Conservation (phyloP, 129 eudicot species). For the Escallonia herrerae region DNA sequence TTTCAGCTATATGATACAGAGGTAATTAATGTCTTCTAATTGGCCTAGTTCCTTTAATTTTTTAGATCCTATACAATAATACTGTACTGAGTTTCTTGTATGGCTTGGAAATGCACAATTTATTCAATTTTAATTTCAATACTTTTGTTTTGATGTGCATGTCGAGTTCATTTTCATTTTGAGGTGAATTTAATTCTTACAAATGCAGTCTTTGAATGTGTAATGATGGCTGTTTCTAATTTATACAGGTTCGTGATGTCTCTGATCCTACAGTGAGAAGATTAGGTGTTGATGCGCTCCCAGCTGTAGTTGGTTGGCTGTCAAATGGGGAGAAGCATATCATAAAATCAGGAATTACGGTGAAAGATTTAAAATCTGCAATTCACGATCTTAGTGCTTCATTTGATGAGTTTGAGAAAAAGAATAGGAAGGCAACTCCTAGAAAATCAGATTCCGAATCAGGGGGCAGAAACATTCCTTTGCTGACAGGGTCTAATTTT, state of each 20-base stretch:
- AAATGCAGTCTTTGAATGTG: not conserved
- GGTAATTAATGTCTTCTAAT: slow-evolving; percentile 30
- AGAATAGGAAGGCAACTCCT: slow-evolving; percentile 56
- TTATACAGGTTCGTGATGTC: slow-evolving; percentile 58
- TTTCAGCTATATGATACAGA: slow-evolving; percentile 68
- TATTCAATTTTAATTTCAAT: no score
- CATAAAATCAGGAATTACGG: slow-evolving; percentile 65
- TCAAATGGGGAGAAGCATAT: slow-evolving; percentile 76
- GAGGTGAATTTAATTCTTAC: not conserved
- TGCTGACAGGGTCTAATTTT: slow-evolving; percentile 56
- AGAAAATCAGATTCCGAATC: slow-evolving; percentile 35
- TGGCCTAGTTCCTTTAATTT: not conserved
- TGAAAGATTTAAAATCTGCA: slow-evolving; percentile 74
- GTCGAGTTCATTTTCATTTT: not conserved
- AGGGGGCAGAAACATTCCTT: slow-evolving; percentile 29
- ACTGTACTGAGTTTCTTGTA: no score
- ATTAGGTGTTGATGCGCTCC: slow-evolving; percentile 68
- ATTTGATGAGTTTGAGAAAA: slow-evolving; percentile 68
- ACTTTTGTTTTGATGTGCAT: no score
- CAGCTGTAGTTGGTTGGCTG: slow-evolving; percentile 92
- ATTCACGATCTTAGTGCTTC: slow-evolving; percentile 54
- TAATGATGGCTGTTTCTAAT: not conserved
- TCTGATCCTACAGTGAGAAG: slow-evolving; percentile 51
- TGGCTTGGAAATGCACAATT: no score
- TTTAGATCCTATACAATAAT: no score